Evolutionary conservation across 208 protist species (phyloP), one percentile per base, ranked within the genome.

Genomic region (Trichomonas vaginalis): DNA sequence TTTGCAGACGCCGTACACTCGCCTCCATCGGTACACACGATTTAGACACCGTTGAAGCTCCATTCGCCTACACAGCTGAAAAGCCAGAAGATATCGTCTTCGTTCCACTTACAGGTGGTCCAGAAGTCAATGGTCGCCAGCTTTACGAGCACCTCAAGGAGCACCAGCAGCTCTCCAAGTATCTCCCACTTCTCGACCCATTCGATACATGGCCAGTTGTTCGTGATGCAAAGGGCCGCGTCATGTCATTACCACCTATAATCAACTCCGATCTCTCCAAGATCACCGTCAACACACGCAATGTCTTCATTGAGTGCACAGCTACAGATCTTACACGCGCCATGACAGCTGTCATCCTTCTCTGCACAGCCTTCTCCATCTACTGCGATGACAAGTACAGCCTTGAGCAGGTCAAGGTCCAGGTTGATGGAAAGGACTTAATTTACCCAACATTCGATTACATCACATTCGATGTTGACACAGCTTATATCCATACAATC

Each of bases 1-100:
- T 96, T n/a, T 95, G 92, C 47, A 95, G 97, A 45, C 98, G 98
- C 95, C 98, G 99, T 96, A 98, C 98, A 8, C 97, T 99, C 0
- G 99, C 99, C 42, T 99, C 99, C 40, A 99, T 99, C 96, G 99
- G 99, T 47, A 99, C 99, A 23, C 99, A 99, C 97, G 99, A 99
- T 97, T 97, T 99, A 51, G 98, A 99, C 96, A 99, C 98, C 47
- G 97, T 99, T 61, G 56, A 70, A 27, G 56, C 56, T n/a, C 17
- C 17, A 27, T 97, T 97, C 95, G 46, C 45, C 51, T 97, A 96
- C 61, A 87, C 46, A 35, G 96, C 96, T 37, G 96, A 86, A 42
- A 95, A 95, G 39, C 95, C 95, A n/a, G 56, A 96, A 48, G 95
- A 97, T 42, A 97, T 97, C 51, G 12, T 42, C 8, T 97, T 97